Percentiles rank a stretch among this genome's conserved stretches.
Conservation (phyloP, 2,329 filamentous ascomycete species). For the Botrytis porri region DNA sequence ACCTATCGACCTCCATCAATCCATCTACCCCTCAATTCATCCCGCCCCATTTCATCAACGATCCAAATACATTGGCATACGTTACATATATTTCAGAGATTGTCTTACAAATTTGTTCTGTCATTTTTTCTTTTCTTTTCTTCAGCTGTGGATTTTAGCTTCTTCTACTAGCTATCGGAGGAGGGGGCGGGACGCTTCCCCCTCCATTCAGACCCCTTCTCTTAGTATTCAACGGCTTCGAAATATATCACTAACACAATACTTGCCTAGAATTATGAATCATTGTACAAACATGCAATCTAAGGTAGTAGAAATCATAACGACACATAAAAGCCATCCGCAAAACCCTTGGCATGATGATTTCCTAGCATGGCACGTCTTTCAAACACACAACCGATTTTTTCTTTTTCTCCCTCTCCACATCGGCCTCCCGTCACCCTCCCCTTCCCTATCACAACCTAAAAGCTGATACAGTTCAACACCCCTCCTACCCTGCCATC, state of each 20-base stretch:
- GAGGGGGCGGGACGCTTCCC: not conserved
- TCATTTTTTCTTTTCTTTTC: not conserved
- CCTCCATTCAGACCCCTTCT: not conserved
- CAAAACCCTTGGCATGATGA: not conserved
- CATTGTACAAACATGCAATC: not conserved
- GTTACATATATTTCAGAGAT: not conserved
- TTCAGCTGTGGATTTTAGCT: not conserved
- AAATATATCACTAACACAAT: not conserved
- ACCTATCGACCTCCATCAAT: not conserved
- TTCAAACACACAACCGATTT: not conserved
- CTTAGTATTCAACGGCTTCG: not conserved
- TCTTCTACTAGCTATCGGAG: not conserved
- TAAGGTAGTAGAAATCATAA: not conserved
- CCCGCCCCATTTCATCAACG: not conserved
- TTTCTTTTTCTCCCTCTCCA: not conserved
- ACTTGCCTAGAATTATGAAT: not conserved
- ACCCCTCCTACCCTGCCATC: not conserved
- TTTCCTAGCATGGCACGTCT: not conserved
- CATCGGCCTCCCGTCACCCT: not conserved
- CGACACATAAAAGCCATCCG: not conserved
- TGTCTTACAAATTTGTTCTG: not conserved
- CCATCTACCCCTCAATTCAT: not conserved
- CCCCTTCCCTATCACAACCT: not conserved
- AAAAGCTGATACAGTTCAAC: not conserved
- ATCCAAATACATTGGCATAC: not conserved